Conservation (phyloP, 768 basidiomycete genomes). For the Leccinum aurantiacum region DNA sequence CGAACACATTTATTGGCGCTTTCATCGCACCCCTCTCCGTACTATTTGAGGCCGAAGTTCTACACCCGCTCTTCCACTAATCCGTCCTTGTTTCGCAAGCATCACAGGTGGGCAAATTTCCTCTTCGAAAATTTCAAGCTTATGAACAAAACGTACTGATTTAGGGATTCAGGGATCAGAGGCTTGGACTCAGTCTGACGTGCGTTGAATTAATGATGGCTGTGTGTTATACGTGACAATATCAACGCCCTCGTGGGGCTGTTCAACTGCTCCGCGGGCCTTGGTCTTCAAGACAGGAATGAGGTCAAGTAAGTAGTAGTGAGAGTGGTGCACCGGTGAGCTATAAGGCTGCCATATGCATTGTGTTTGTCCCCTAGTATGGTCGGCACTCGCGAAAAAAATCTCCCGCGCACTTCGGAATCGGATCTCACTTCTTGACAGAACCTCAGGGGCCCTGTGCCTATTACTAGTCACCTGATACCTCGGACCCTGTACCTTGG, state of each 20-base stretch:
- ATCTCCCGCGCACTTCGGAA: neutral
- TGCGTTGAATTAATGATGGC: too few relatives aligned
- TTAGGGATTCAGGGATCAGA: too few relatives aligned
- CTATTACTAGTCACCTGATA: neutral
- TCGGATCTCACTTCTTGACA: neutral
- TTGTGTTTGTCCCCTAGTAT: too few relatives aligned
- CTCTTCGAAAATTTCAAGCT: constrained; percentile 3
- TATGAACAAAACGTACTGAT: too few relatives aligned
- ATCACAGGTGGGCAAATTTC: constrained; percentile 31
- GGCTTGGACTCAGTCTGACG: too few relatives aligned
- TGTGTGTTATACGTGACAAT: too few relatives aligned
- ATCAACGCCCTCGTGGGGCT: too few relatives aligned
- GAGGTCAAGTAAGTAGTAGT: too few relatives aligned
- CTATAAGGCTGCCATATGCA: too few relatives aligned
- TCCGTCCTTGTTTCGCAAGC: constrained; percentile 30
- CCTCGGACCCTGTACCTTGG: neutral
- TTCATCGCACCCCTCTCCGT: constrained; percentile 14
- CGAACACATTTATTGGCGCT: constrained; percentile 10
- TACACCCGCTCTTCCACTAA: constrained; percentile 6
- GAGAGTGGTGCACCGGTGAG: too few relatives aligned
- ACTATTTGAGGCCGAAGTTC: constrained; percentile 15
- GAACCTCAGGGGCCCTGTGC: neutral
- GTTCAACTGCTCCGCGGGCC: too few relatives aligned
- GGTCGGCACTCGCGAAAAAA: neutral
- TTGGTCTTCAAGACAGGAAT: too few relatives aligned